phyloP scores from a whole-genome alignment of 1,284 basidiomycete species.

The Rhizoctonia solani region DNA sequence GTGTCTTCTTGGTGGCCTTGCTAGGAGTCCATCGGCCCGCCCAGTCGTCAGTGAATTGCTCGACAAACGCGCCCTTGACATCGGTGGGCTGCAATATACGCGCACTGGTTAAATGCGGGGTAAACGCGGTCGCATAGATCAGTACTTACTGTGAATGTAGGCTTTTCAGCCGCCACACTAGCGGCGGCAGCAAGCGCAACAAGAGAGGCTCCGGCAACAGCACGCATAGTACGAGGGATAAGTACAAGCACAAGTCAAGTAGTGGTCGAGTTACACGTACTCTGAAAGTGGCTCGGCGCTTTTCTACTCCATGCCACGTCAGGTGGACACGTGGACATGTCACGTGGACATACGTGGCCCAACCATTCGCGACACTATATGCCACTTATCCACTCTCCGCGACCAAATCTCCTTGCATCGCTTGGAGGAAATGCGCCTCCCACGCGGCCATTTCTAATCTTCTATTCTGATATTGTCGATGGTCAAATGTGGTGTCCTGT shows the following conservation, averaged over 20 bases:
- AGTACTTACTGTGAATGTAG: not conserved
- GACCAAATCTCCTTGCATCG: constrained; percentile 24
- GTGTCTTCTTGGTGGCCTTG: constrained; percentile 95
- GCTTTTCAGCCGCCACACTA: constrained; percentile 20
- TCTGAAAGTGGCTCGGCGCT: constrained; percentile 28
- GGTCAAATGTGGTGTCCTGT: constrained; percentile 38
- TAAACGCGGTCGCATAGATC: not conserved
- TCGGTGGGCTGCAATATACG: constrained; percentile 65
- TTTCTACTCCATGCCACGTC: constrained; percentile 36
- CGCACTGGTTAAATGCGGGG: not conserved
- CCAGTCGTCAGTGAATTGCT: constrained; percentile 96
- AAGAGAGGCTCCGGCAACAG: constrained; percentile 35
- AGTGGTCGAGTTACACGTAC: constrained; percentile 4
- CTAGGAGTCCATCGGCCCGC: constrained; percentile 92
- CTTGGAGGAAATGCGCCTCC: constrained; percentile 31
- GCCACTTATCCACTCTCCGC: constrained; percentile 28
- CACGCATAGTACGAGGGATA: no score
- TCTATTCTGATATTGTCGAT: constrained; percentile 37
- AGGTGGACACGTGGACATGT: constrained; percentile 17
- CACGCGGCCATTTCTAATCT: constrained; percentile 34
- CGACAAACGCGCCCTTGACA: constrained; percentile 91
- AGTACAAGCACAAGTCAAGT: not conserved
- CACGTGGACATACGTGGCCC: constrained; percentile 25
- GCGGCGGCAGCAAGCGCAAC: constrained; percentile 23
- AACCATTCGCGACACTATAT: constrained; percentile 6